Conservation (phyloP, 108 stramenopile species). For the Cyclotella choctawhatcheeana region DNA sequence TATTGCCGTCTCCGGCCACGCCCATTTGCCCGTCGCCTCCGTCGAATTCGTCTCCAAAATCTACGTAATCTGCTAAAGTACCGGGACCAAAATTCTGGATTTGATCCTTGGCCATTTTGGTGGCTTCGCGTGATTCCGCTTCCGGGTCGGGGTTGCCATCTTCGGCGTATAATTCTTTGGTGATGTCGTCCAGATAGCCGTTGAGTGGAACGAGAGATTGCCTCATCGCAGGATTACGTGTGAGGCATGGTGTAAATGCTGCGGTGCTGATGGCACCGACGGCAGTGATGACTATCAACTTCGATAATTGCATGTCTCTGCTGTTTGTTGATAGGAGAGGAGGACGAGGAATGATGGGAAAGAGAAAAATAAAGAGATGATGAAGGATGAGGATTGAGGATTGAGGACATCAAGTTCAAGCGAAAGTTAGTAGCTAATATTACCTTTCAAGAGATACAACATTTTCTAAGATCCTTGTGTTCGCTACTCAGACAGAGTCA, state of each 20-base stretch:
- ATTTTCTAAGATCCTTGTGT: too few species aligned
- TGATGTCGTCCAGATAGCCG: constrained; percentile 77
- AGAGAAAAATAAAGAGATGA: too few species aligned
- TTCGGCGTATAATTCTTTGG: constrained; percentile 39
- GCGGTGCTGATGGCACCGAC: constrained; percentile 17
- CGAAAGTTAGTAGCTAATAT: too few species aligned
- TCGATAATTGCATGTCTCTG: constrained; percentile 28
- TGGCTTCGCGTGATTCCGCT: constrained; percentile 52
- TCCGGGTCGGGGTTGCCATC: constrained; percentile 45
- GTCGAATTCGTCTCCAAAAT: constrained; percentile 74
- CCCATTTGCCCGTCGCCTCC: constrained; percentile 90
- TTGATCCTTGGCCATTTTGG: constrained; percentile 56
- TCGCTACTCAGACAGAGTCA: too few species aligned
- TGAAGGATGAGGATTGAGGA: too few species aligned
- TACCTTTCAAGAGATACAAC: too few species aligned
- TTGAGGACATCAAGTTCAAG: too few species aligned
- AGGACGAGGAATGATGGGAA: too few species aligned
- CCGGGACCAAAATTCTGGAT: constrained; percentile 64
- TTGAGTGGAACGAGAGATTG: constrained; percentile 14
- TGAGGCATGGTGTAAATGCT: constrained; percentile 15
- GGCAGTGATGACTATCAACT: constrained; percentile 9
- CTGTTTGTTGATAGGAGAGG: too few species aligned
- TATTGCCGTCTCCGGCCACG: constrained; percentile 87
- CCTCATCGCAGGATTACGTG: not conserved
- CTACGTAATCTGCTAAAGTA: constrained; percentile 67